A percentile compares a stretch with the other conserved stretches of the same genome.
phyloP scores from a whole-genome alignment of 352 stramenopile genomes.

The Pseudoperonospora humuli region DNA sequence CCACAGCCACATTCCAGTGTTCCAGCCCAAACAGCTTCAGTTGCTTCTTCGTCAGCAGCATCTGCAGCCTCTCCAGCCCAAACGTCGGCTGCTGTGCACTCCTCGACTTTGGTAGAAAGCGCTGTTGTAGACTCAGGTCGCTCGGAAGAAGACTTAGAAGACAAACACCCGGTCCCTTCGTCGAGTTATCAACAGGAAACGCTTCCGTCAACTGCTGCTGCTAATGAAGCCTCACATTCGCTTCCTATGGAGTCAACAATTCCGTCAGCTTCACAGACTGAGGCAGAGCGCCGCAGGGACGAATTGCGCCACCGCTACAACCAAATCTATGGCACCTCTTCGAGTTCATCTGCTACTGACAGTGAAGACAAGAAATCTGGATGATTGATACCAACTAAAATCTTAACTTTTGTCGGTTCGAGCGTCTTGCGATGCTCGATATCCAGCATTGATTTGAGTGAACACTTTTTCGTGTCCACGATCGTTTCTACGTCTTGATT shows the following conservation, averaged over 20 bases:
- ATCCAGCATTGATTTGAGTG: no score
- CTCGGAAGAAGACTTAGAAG: constrained; percentile 28
- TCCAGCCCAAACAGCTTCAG: constrained; percentile 4
- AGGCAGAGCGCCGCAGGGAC: constrained; percentile 41
- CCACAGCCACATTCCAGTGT: constrained; percentile 1
- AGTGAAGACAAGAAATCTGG: constrained; percentile 37
- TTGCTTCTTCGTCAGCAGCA: constrained; percentile 6
- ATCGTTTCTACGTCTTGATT: no score
- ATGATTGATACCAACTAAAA: no score
- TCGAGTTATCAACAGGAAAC: constrained; percentile 6
- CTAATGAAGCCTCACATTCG: constrained; percentile 8
- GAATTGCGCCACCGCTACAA: constrained; percentile 48
- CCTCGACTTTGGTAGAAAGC: not conserved
- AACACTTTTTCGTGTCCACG: no score
- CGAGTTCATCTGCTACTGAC: constrained; percentile 10
- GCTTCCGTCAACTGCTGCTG: not conserved
- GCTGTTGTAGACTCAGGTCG: not conserved
- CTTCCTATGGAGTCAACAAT: constrained; percentile 30
- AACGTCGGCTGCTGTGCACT: constrained; percentile 1
- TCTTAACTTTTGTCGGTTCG: no score
- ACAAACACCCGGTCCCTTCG: constrained; percentile 26
- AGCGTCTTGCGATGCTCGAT: no score
- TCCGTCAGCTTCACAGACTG: constrained; percentile 29
- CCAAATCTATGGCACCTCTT: constrained; percentile 38
- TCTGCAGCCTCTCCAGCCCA: not conserved